Evolutionary conservation across 176 grass and related monocot species (phyloP), one percentile per base, ranked within the genome.

Genomic region (Stipa capillata): DNA sequence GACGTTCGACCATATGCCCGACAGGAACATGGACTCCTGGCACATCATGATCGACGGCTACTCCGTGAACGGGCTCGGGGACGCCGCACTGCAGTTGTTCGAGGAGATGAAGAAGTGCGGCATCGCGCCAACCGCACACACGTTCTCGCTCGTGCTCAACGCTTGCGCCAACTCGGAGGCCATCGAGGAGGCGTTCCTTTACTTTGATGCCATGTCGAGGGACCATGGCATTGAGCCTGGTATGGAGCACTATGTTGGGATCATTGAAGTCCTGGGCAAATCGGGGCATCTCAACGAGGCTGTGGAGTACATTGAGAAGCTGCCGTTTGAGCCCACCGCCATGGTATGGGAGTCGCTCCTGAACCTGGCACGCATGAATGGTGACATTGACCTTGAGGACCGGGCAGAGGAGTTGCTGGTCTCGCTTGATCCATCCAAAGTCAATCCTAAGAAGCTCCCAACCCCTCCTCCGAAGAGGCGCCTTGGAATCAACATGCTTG

Each of bases 321-420:
- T 97, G 47, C 85, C 93, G 0, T 97, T 97, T 0, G 90, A 97
- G 51, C 93, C 90, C 28, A 86, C 65, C 0, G 68, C 77, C 50
- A 42, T 44, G 51, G 86, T 97, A 6, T 97, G 93, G 93, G 93
- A 93, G 58, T 76, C 87, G 0, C 64, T 97, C 31, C 52, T 83
- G 73, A 92, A 92, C 74, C 83, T 97, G 70, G 93, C 93, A 0
- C 79, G 81, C 21, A 79, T 84, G 69, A 91, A 97, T 16, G 93
- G 93, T 2, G 93, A 97, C 44, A 84, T 97, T 52, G 93, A 97
- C 81, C 88, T 97, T 21, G 93, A 97, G 86, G 93, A 97, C 57
- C 68, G 82, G 25, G 78, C 81, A 7, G 79, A 90, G 37, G 90
- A 92, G 74, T 61, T 97, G 44, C 79, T 97, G 32, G 74, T 90